Conservation (phyloP, 2,329 filamentous ascomycete species). For the Epichloe scottii region DNA sequence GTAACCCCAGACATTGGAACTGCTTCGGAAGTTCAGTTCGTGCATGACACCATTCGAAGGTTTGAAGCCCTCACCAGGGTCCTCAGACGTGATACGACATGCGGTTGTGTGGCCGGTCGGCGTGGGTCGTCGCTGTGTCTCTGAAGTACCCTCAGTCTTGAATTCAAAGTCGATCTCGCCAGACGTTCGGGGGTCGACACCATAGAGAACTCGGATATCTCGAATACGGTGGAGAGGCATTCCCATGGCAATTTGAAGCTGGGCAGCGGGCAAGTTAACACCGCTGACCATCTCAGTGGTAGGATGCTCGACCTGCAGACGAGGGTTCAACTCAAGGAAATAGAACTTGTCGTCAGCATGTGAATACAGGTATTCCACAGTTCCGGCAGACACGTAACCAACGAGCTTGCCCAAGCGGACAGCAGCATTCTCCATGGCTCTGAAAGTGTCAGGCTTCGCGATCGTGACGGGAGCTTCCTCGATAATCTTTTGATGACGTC, state of each 20-base stretch:
- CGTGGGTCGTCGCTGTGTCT: constrained; percentile 77
- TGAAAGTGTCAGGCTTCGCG: constrained; percentile 78
- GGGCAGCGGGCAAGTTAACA: constrained; percentile 91
- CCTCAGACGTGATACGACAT: constrained; percentile 97
- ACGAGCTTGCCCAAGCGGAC: constrained; percentile 88
- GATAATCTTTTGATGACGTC: constrained; percentile 98
- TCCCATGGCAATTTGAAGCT: constrained; percentile 98
- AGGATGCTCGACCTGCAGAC: constrained; percentile 98
- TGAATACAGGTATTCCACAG: constrained; percentile 97
- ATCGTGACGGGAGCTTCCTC: constrained; percentile 98
- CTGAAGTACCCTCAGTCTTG: constrained; percentile 67
- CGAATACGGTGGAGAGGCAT: constrained; percentile 88
- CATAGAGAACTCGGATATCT: constrained; percentile 92
- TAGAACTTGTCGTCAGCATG: constrained; percentile 98
- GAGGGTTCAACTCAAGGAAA: constrained; percentile 95
- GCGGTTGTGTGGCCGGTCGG: constrained; percentile 97
- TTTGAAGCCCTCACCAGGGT: constrained; percentile 98
- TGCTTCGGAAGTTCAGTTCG: constrained; percentile 96
- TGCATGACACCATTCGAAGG: constrained; percentile 98
- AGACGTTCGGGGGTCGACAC: constrained; percentile 76
- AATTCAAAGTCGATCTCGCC: constrained; percentile 96
- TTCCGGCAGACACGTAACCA: constrained; percentile 96
- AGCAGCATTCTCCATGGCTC: constrained; percentile 90
- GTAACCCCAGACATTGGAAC: constrained; percentile 99
- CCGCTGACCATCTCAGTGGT: constrained; percentile 99